Base-by-base conservation (phyloP, 208 protist species). In the Blechomonas ayalai region DNA sequence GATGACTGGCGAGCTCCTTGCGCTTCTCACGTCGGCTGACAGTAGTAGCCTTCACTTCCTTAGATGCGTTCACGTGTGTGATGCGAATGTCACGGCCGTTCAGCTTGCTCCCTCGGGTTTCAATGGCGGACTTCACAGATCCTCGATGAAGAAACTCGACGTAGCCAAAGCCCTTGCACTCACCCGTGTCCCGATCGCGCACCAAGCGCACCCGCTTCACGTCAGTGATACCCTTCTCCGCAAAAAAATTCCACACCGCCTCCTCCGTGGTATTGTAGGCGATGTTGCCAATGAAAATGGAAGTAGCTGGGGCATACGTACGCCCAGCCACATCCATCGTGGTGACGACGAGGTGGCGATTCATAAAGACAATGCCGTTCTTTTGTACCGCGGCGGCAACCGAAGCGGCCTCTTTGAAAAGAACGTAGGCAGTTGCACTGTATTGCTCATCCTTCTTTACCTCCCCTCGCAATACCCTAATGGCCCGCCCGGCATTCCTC, bases 81-180 rank as follows among this genome's bases (percentile, higher is more conserved):
- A 95, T 91, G 36, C 88, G 77, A 5, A 95, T 34, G 19, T 82
- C 73, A 1, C 84, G 68, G 16, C 75, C 83, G 54, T 84, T 80
- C 4, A 90, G 68, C 26, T 67, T 36, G 29, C 48, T 62, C 0
- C 81, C 88, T 9, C 81, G 67, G 9, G 69, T 68, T 3, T 50
- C 79, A 41, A 95, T 80, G 15, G 83, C 88, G 4, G 53, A 48
- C 26, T 52, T 24, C 7, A 92, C 82, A 7, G 76, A 87, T 6
- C 65, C 20, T 25, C 38, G 7, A 41, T 51, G 36, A 13, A 70
- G 18, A 41, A 95, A 95, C 59, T 95, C 81, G 6, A 95, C 88
- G 51, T 95, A 95, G 35, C 88, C 88, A 35, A 92, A 92, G 12
- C 88, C 88, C 42, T 95, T 92, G 64, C 83, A 89, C 28, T 49